Base-by-base conservation (phyloP, 495 filamentous ascomycete species). In the Xylaria telfairii region DNA sequence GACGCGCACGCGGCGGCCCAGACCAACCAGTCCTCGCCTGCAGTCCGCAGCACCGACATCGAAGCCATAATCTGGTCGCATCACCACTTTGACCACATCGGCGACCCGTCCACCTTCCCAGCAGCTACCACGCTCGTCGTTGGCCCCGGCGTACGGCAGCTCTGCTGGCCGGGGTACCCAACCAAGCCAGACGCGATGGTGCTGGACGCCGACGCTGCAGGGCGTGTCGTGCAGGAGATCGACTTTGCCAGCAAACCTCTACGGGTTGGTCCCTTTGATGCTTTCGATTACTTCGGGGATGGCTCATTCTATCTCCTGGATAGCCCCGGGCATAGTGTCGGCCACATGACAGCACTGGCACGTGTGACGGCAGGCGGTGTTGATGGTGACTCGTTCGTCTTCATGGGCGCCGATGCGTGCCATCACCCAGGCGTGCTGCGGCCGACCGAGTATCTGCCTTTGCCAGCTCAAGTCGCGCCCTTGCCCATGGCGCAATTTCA, bases 211-310 rank as follows among this genome's bases (percentile, higher is more conserved):
- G 79, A 84, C 63, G 85, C 77, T 46, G 73, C 72, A 68, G 77
- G 72, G 28, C 51, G 75, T 10, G 70, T 73, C 41, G 49, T 79
- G 24, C 57, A 70, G 13, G 83, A 86, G 66, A 72, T 86, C 8
- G 54, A 57, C 19, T 84, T 87, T 39, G 67, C 73, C 1, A 30
- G 60, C 0, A 47, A n/a, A n/a, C n/a, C 30, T 10, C 54, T 82
- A 9, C 71, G 77, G 41, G 78, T 87, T 44, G 83, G 86, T 15
- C 30, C 74, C 4, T 85, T 87, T 65, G 73, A 78, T 15, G 89
- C 87, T 0, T 72, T 82, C 39, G 89, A 91, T 74, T 89, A 84
- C 73, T 90, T 87, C 69, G 83, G 83, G 3, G 87, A 89, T 69
- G 87, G 87, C 0, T 81, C 80, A 49, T 87, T 89, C 70, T 87